Evolutionary conservation across 2,329 filamentous ascomycete genomes (phyloP).

Genomic region (Purpureocillium lavendulum): DNA sequence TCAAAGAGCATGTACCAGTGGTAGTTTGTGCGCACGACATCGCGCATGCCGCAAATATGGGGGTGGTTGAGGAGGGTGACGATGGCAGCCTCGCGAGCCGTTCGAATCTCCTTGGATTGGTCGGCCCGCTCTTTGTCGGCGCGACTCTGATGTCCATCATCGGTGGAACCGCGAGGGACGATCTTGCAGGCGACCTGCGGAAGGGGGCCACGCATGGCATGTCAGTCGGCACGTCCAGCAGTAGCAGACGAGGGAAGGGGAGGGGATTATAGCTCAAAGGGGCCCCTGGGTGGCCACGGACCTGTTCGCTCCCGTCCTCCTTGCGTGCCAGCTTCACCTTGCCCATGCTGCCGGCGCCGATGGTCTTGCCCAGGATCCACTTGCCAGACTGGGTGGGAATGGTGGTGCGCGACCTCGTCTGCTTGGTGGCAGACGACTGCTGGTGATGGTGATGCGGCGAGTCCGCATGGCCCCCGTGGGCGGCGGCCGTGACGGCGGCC

Average conservation of each 20-base stretch:
- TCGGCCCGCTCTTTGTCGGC: slow-evolving; percentile 82
- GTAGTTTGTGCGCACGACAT: slow-evolving; percentile 91
- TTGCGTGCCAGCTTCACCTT: slow-evolving; percentile 96
- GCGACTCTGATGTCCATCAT: slow-evolving; percentile 66
- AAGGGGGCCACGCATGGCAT: slow-evolving; percentile 3
- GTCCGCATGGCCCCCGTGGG: slow-evolving; percentile 25
- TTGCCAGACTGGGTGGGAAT: slow-evolving; percentile 86
- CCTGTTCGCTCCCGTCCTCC: slow-evolving; percentile 83
- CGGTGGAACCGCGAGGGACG: slow-evolving; percentile 80
- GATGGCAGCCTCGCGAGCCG: slow-evolving; percentile 90
- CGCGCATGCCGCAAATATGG: slow-evolving; percentile 90
- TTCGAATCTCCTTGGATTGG: slow-evolving; percentile 92
- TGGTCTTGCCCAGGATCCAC: slow-evolving; percentile 94
- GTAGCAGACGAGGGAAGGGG: too few relatives aligned
- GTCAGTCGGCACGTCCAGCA: too few relatives aligned
- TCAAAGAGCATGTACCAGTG: slow-evolving; percentile 99
- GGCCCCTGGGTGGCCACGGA: slow-evolving; percentile 29
- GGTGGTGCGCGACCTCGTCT: slow-evolving; percentile 60
- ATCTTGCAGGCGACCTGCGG: slow-evolving; percentile 85
- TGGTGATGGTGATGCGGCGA: slow-evolving; percentile 16
- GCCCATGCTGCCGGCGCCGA: slow-evolving; percentile 96
- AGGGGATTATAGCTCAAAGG: not conserved
- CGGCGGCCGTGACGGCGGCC: slow-evolving; percentile 36
- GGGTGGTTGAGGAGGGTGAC: slow-evolving; percentile 90
- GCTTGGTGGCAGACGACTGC: slow-evolving; percentile 33